Base-by-base conservation (phyloP, 352 stramenopile genomes). In the Phytophthora foliorum region DNA sequence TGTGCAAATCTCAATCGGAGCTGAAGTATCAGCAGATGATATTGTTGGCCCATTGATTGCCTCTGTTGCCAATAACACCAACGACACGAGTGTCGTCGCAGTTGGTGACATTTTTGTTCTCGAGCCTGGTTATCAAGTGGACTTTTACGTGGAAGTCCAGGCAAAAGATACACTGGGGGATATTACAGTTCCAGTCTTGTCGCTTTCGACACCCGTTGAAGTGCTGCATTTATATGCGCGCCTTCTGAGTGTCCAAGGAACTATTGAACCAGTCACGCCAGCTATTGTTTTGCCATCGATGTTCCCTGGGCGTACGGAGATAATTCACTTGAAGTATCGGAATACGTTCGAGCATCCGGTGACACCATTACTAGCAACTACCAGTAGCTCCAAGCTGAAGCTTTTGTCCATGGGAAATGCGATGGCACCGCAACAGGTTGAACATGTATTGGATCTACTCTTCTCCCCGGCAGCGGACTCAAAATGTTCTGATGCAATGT, bases 331-430 rank as follows among this genome's bases (percentile, higher is more conserved):
- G 8, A 49, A 70, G 7, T 88, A 83, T 69, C 58, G 59, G 13
- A 88, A 77, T 55, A 80, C 75, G 7, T 86, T 88, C 13, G 50
- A 68, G 1, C 78, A 88, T 54, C 45, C 53, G 14, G 64, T 86
- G 16, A 69, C 48, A 9, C 44, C 60, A 31, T 57, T 78, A 41
- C 42, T 48, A 24, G 56, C 66, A 10, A 69, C 56, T 14, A 52
- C 59, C 6, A 64, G 49, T 16, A 73, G 51, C 27, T 51, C 66
- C 31, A 63, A 62, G 8, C 41, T 72, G 16, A 63, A 69, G 16
- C 14, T 78, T 16, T 45, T 78, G 46, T 72, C 67, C 16, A 75
- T 73, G 24, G 64, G 49, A 16, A 25, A 62, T 21, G 24, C 27
- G 4, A 52, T 75, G 24, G 53, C 56, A 7, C 71, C 71, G 4